Base-by-base conservation (phyloP, 805 yeast genomes). In the Metschnikowia colocasiae region DNA sequence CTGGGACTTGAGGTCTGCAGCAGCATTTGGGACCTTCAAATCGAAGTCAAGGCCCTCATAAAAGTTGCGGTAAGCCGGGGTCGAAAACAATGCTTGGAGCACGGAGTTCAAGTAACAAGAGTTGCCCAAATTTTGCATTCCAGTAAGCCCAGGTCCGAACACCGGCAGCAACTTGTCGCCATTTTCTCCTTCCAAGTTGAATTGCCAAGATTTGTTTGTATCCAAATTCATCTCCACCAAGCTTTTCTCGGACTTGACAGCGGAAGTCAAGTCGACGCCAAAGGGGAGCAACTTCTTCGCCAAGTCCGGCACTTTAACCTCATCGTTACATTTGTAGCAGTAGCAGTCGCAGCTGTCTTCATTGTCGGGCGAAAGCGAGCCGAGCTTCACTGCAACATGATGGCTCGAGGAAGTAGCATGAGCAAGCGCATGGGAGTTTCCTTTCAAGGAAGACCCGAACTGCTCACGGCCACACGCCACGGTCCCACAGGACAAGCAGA, bases 401-500 rank as follows among this genome's bases (percentile, higher is more conserved):
- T 94, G 99, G 0, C 71, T 73, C 0, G 79, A 55, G 0, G 51
- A 31, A 32, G 83, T 79, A 59, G 63, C 83, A 65, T 94, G 99
- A 0, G 65, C 62, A 49, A 92, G 68, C 0, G 96, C 98, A 64
- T 94, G 99, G 0, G 96, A 83, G 60, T 92, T 81, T 5, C 99
- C 99, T n/a, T 90, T 85, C 30, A 71, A 51, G 10, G 86, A 80
- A 20, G 95, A 92, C 30, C 98, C 99, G 60, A 87, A 88, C 65
- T 94, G 99, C 27, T 83, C 82, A 54, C 99, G 74, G 5, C 99
- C 99, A 68, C 99, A 94, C 4, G 97, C 97, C 9, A 90, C 58
- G n/a, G 78, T 69, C 1, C 99, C 99, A 75, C 99, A 94, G 41
- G 79, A 78, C 39, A 94, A 67, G 69, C 99, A 94, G 15, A 94